These are phyloP conservation scores for Funneliformis geosporum DNA, from an alignment of 192 early-diverging fungal genomes.

Conservation along the genomic window DNA sequence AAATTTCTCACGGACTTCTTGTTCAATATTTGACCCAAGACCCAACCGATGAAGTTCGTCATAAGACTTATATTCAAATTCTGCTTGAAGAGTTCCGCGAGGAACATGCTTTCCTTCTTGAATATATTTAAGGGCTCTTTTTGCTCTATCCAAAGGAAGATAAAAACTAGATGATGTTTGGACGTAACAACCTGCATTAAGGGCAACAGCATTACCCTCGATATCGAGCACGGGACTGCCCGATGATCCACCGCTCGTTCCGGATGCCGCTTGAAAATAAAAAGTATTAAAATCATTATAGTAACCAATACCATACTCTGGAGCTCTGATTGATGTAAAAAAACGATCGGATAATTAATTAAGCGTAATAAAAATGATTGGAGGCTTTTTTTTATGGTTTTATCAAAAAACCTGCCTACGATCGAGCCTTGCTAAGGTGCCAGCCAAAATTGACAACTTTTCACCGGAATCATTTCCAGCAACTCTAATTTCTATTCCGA, in stretches of 20 bases:
- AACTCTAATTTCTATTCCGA: conserved; percentile 75
- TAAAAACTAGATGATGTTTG: conserved; percentile 74
- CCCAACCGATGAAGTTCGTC: conserved; percentile 73
- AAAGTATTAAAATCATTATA: conserved; percentile 85
- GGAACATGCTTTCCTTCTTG: conserved; percentile 58
- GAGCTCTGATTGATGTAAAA: conserved; percentile 46
- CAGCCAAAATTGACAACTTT: conserved; percentile 74
- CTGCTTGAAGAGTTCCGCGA: conserved; percentile 75
- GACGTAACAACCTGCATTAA: conserved; percentile 70
- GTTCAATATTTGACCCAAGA: conserved; percentile 64
- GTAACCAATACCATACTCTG: conserved; percentile 65
- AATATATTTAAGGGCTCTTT: conserved; percentile 62
- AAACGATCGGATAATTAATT: not conserved
- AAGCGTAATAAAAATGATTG: not conserved
- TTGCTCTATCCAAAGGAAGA: conserved; percentile 75
- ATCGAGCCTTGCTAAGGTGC: conserved; percentile 73
- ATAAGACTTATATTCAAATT: conserved; percentile 69
- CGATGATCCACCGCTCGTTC: conserved; percentile 74
- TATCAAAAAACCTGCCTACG: conserved; percentile 50
- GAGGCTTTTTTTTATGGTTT: not conserved
- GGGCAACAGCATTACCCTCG: conserved; percentile 71
- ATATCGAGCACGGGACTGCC: conserved; percentile 80
- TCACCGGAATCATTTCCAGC: conserved; percentile 81
- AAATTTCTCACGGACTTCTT: conserved; percentile 57
- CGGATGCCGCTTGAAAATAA: conserved; percentile 75